Evolutionary conservation across 768 basidiomycete genomes (phyloP).

Genomic region (Serendipita vermifera): DNA sequence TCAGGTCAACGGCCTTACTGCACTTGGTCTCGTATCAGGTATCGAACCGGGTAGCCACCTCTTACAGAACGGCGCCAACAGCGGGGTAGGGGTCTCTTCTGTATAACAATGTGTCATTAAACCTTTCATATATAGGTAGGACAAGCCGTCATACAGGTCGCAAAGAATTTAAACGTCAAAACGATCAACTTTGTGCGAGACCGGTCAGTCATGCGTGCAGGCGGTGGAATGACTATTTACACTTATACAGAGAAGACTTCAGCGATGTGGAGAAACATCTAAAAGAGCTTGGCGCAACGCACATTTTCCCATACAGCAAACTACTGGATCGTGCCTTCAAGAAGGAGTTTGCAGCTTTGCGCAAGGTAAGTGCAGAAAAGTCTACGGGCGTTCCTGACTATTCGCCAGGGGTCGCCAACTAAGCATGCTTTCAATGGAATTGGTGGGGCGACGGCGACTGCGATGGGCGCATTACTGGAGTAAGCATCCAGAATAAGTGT

Average conservation of each 20-base stretch:
- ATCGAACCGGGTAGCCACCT: conserved; percentile 50
- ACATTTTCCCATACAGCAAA: conserved; percentile 68
- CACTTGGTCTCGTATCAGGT: conserved; percentile 67
- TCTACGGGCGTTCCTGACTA: conserved; percentile 21
- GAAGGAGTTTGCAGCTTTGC: conserved; percentile 48
- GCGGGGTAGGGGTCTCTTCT: conserved; percentile 41
- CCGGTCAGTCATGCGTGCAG: conserved; percentile 31
- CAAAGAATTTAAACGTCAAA: conserved; percentile 51
- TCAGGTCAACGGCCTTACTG: conserved; percentile 73
- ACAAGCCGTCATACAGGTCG: conserved; percentile 77
- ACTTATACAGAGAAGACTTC: conserved; percentile 36
- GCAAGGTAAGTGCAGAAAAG: conserved; percentile 32
- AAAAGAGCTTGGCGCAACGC: conserved; percentile 51
- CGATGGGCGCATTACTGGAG: conserved; percentile 57
- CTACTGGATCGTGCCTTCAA: conserved; percentile 44
- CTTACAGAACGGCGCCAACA: conserved; percentile 77
- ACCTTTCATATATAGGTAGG: conserved; percentile 40
- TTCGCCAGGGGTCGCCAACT: conserved; percentile 35
- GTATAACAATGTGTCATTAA: conserved; percentile 6
- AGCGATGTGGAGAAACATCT: conserved; percentile 39
- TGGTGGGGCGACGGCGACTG: conserved; percentile 51
- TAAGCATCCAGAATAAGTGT: conserved; percentile 2
- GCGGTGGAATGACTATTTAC: neutral
- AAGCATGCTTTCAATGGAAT: conserved; percentile 35
- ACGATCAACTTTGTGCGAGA: conserved; percentile 74